phyloP scores from a whole-genome alignment of 345 rosid genomes.

The Firmiana major region DNA sequence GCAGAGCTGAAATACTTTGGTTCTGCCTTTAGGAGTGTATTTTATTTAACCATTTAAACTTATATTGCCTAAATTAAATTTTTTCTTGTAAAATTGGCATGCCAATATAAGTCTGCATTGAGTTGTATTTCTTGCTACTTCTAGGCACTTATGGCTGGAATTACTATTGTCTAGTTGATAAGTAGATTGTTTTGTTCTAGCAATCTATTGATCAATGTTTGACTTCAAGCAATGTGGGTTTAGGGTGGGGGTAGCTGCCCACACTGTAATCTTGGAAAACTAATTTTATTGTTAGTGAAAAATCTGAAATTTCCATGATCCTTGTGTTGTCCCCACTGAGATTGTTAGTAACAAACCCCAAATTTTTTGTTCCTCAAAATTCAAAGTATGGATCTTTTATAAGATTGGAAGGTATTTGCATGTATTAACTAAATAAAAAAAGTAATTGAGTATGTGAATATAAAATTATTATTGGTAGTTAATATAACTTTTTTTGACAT shows the following conservation, averaged over 20 bases:
- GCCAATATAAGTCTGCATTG: not conserved
- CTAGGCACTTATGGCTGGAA: not conserved
- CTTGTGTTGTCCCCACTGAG: too few species aligned
- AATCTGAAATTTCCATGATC: too few species aligned
- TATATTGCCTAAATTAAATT: not conserved
- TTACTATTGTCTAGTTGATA: not conserved
- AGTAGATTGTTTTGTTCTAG: not conserved
- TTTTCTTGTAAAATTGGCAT: not conserved
- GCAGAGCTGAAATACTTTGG: not conserved
- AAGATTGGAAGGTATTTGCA: not conserved
- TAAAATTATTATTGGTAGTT: too few species aligned
- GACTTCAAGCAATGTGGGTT: not conserved
- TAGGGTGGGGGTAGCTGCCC: too few species aligned
- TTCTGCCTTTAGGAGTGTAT: not conserved
- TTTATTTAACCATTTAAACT: not conserved
- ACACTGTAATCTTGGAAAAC: too few species aligned
- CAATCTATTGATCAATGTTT: not conserved
- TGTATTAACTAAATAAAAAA: too few species aligned
- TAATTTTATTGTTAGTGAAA: too few species aligned
- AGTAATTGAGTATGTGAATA: too few species aligned
- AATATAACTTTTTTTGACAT: too few species aligned
- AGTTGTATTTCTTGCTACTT: not conserved
- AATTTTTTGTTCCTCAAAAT: too few species aligned
- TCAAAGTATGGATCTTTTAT: too few species aligned
- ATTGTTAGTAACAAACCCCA: too few species aligned